phyloP scores from a whole-genome alignment of 768 basidiomycete species.

The Collybiopsis luxurians region DNA sequence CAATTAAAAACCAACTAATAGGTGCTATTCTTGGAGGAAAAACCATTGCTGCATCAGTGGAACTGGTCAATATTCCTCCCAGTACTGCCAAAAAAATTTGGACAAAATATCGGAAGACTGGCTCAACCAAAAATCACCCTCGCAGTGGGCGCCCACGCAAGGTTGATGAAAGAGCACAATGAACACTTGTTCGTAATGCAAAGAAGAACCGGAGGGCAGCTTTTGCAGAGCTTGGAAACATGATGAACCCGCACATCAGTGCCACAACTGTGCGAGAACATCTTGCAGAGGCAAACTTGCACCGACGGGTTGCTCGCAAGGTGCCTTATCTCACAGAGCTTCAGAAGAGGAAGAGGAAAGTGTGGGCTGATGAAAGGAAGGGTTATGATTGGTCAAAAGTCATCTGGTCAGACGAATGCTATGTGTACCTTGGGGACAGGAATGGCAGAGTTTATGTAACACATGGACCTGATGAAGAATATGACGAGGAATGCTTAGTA shows the following conservation, averaged over 20 bases:
- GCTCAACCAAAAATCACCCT: background rate
- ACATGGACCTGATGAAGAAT: constrained; percentile 11
- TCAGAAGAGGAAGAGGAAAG: constrained; percentile 8
- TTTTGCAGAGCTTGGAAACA: constrained; percentile 12
- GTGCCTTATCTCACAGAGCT: constrained; percentile 11
- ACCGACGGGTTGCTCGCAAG: constrained; percentile 14
- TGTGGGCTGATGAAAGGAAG: constrained; percentile 9
- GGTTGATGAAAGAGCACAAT: background rate
- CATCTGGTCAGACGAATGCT: constrained; percentile 15
- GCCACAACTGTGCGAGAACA: constrained; percentile 7
- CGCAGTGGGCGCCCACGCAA: constrained; percentile 8
- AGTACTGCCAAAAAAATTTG: constrained; percentile 4
- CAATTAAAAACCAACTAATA: background rate
- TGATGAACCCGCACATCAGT: constrained; percentile 10
- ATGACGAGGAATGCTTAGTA: constrained; percentile 10
- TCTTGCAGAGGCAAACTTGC: constrained; percentile 11
- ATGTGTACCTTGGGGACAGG: constrained; percentile 11
- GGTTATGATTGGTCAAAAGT: constrained; percentile 9
- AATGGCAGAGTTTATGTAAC: constrained; percentile 12
- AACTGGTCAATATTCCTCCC: background rate
- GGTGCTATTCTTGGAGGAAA: background rate
- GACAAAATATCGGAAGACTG: constrained; percentile 4
- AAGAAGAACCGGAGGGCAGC: constrained; percentile 6
- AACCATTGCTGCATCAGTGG: background rate
- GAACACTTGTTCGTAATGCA: background rate